Evolutionary conservation across 2,329 filamentous ascomycete genomes (phyloP).

Genomic region (Penicillium janthinellum): DNA sequence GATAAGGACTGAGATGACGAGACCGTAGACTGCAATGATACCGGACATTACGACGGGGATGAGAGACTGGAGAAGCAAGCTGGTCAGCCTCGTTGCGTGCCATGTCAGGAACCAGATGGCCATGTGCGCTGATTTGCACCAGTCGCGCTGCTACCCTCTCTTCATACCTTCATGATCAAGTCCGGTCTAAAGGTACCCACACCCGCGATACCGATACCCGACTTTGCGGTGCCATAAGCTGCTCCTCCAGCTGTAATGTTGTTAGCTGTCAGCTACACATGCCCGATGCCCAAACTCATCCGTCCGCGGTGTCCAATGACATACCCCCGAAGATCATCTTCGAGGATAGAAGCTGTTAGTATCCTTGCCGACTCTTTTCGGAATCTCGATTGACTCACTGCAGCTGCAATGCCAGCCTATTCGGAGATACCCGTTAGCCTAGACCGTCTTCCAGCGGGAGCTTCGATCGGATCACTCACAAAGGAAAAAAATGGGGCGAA

Average conservation of each 20-base stretch:
- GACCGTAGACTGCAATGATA: constrained; percentile 97
- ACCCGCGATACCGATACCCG: constrained; percentile 67
- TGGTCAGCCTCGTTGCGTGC: constrained; percentile 21
- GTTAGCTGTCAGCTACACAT: constrained; percentile 22
- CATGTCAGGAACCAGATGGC: neutral
- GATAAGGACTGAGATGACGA: constrained; percentile 96
- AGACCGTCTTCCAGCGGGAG: constrained; percentile 3
- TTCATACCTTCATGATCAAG: constrained; percentile 66
- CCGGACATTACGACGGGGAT: constrained; percentile 82
- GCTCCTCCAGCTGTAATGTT: constrained; percentile 59
- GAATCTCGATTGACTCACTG: constrained; percentile 40
- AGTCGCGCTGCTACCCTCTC: neutral
- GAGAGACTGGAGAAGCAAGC: constrained; percentile 42
- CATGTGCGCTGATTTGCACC: neutral
- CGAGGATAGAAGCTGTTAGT: constrained; percentile 29
- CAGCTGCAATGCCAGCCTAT: constrained; percentile 53
- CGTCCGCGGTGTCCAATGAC: constrained; percentile 27
- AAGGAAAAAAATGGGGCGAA: constrained; percentile 71
- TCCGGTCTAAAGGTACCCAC: constrained; percentile 67
- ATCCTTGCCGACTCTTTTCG: neutral
- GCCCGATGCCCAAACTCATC: constrained; percentile 5
- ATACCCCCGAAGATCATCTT: constrained; percentile 57
- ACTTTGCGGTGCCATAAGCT: constrained; percentile 69
- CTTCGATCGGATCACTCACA: constrained; percentile 49
- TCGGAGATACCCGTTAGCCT: constrained; percentile 28